phyloP scores from a whole-genome alignment of 345 rosid genomes.

The Sisymbrium irio region DNA sequence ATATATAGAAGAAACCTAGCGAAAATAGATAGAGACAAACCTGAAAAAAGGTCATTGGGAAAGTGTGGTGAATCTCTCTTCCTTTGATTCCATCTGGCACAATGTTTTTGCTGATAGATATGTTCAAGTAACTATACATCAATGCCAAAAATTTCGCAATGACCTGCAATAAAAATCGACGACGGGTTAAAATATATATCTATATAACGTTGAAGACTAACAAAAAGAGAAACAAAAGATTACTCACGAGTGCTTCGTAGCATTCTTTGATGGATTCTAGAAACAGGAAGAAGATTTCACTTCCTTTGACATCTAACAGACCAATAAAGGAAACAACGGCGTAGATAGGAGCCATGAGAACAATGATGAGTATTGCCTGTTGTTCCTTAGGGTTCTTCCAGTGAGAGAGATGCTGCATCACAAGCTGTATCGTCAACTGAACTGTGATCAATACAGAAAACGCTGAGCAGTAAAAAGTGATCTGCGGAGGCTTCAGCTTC shows the following conservation, averaged over 20 bases:
- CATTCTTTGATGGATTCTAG: conserved; percentile 92
- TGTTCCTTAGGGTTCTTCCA: conserved; percentile 98
- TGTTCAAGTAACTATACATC: conserved; percentile 85
- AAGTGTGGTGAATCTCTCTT: conserved; percentile 85
- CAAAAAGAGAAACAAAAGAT: background rate
- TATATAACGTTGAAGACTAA: background rate
- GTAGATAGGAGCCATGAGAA: conserved; percentile 92
- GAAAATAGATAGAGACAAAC: conserved; percentile 30
- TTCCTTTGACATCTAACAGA: conserved; percentile 68
- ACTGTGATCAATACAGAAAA: conserved; percentile 55
- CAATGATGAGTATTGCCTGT: conserved; percentile 78
- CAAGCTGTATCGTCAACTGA: conserved; percentile 80
- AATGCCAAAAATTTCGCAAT: conserved; percentile 92
- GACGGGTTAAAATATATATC: background rate
- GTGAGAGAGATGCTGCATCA: conserved; percentile 75
- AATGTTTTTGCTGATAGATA: conserved; percentile 75
- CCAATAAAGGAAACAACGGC: conserved; percentile 73
- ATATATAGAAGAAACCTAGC: background rate
- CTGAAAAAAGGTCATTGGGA: conserved; percentile 97
- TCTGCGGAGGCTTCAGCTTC: conserved; percentile 50
- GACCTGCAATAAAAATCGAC: conserved; percentile 45
- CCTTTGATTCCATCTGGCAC: conserved; percentile 93
- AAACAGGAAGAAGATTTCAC: conserved; percentile 73
- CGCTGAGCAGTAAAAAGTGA: conserved; percentile 64
- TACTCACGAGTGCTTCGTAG: conserved; percentile 86